A percentile compares a stretch with the other conserved stretches of the same genome.
phyloP scores from a whole-genome alignment of 495 filamentous ascomycete species.

The Neurospora sp. region DNA sequence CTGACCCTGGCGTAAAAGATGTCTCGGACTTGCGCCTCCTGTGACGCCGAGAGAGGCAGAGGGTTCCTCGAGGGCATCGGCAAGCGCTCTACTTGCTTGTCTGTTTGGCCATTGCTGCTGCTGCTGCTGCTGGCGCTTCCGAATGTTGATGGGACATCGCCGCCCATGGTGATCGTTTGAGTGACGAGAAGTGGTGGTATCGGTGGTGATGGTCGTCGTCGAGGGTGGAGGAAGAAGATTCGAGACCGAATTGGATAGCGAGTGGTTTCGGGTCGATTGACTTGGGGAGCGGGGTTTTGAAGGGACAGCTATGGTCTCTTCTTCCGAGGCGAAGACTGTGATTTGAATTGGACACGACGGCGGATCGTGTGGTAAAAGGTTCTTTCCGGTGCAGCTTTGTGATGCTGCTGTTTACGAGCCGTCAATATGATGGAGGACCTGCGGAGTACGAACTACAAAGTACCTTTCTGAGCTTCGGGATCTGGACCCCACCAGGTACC shows the following conservation, averaged over 20 bases:
- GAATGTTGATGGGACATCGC: conserved; percentile 8
- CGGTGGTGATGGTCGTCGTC: not conserved
- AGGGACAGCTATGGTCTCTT: not conserved
- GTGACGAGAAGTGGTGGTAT: not conserved
- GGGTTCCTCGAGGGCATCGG: conserved; percentile 66
- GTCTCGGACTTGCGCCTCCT: conserved; percentile 85
- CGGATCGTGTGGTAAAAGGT: not conserved
- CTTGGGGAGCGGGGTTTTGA: not conserved
- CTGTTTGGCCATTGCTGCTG: not conserved
- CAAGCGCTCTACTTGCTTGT: conserved; percentile 17
- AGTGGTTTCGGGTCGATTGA: not conserved
- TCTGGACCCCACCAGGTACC: not conserved
- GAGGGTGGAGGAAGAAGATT: not conserved
- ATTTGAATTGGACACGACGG: not conserved
- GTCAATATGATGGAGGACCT: not conserved
- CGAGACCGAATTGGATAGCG: not conserved
- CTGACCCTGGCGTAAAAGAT: conserved; percentile 84
- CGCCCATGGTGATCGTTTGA: conserved; percentile 30
- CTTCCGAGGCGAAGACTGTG: not conserved
- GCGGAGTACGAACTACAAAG: not conserved
- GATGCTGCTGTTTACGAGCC: not conserved
- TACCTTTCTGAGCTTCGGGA: not conserved
- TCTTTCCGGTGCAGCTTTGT: not conserved
- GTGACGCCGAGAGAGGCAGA: conserved; percentile 79
- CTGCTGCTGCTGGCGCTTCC: not conserved